Conservation (phyloP, 495 filamentous ascomycete genomes). For the Penicillium soppii region DNA sequence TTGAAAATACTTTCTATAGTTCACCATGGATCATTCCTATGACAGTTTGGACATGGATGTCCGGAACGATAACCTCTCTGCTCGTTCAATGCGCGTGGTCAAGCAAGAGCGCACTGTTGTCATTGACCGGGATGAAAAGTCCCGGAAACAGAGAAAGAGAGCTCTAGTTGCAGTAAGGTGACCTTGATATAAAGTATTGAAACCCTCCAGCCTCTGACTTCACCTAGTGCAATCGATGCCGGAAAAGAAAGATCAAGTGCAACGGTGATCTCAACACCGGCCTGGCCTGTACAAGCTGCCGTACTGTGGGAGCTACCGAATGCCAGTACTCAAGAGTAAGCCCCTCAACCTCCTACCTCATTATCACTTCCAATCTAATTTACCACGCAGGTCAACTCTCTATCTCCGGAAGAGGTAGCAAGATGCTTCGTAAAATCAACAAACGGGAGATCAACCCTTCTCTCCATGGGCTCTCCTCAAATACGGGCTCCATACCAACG, state of each 20-base stretch:
- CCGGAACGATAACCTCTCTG: too few relatives aligned
- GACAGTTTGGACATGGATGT: conserved; percentile 30
- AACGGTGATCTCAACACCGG: conserved; percentile 80
- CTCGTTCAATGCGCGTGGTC: conserved; percentile 26
- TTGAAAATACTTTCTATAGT: too few relatives aligned
- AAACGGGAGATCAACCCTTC: conserved; percentile 11
- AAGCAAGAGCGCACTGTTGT: conserved; percentile 28
- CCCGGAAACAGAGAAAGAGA: conserved; percentile 43
- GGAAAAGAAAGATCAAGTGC: conserved; percentile 94
- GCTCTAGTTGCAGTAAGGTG: conserved; percentile 70
- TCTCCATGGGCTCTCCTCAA: conserved; percentile 19
- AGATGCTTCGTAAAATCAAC: background rate
- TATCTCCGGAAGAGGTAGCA: conserved; percentile 1
- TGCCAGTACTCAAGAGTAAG: conserved; percentile 82
- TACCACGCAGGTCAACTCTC: conserved; percentile 18
- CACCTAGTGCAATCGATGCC: conserved; percentile 79
- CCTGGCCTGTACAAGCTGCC: conserved; percentile 80
- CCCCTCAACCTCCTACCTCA: background rate
- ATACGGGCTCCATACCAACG: conserved; percentile 21
- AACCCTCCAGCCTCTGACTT: conserved; percentile 4
- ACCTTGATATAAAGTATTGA: conserved; percentile 8
- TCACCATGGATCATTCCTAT: conserved; percentile 40
- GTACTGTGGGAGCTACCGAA: conserved; percentile 61
- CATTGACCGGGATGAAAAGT: conserved; percentile 33
- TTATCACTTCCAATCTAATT: background rate